phyloP scores from a whole-genome alignment of 345 rosid species.

The Durio zibethinus region DNA sequence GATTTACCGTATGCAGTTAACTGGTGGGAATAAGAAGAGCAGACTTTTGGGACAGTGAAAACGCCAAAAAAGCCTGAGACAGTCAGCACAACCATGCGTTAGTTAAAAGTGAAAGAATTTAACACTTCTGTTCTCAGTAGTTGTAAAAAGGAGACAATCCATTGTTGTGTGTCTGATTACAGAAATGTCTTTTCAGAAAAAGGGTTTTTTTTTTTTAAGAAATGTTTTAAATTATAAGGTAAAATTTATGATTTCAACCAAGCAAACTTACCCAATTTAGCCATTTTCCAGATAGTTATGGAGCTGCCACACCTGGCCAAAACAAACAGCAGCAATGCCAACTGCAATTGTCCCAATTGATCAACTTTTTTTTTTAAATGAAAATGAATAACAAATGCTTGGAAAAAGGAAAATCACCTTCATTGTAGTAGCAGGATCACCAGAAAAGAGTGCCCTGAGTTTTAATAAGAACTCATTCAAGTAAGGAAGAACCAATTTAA shows the following conservation, averaged over 20 bases:
- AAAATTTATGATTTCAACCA: background rate
- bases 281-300: slow-evolving; percentile 82
- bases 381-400: too few species aligned
- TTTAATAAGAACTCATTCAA: slow-evolving; percentile 66
- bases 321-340: slow-evolving; percentile 80
- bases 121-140: background rate
- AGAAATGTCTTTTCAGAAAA: background rate
- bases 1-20: slow-evolving; percentile 62
- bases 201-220: background rate
- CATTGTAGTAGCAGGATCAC: slow-evolving; percentile 88
- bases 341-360: slow-evolving; percentile 47
- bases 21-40: slow-evolving; percentile 60
- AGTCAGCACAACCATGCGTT: slow-evolving; percentile 4
- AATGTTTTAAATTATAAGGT: background rate
- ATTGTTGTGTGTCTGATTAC: background rate
- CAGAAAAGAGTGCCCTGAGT: slow-evolving; percentile 76
- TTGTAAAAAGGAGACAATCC: background rate
- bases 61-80: slow-evolving; percentile 75
- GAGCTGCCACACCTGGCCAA: slow-evolving; percentile 81
- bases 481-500: slow-evolving; percentile 70
- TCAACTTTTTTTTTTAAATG: slow-evolving; percentile 14
- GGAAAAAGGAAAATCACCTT: slow-evolving; percentile 43
- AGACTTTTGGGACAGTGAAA: slow-evolving; percentile 72
- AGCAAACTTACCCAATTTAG: slow-evolving; percentile 61
- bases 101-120: background rate